Evolutionary conservation across 768 basidiomycete genomes (phyloP).

Genomic region (Tricholoma sp.): DNA sequence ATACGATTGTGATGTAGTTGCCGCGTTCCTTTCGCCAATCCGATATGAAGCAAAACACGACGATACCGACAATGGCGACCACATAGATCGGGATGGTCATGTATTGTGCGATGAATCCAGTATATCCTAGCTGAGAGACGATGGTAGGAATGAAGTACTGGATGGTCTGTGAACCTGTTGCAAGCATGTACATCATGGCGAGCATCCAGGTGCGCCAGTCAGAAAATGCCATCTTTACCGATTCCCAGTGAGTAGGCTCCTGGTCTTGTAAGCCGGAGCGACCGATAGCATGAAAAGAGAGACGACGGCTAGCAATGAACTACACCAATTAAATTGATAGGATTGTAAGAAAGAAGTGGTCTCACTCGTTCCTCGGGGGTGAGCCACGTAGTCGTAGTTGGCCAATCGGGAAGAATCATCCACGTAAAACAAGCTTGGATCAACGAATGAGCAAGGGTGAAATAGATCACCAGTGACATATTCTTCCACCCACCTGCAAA

Average conservation of each 20-base stretch:
- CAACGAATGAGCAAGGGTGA: no score
- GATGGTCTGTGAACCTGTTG: neutral
- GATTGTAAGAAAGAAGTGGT: no score
- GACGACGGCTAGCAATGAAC: no score
- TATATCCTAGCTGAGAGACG: neutral
- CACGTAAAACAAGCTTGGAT: constrained; percentile 1
- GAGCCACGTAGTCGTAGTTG: neutral
- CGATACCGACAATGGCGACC: neutral
- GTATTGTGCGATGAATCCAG: neutral
- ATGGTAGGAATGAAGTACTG: constrained; percentile 2
- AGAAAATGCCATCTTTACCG: neutral
- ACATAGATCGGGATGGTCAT: neutral
- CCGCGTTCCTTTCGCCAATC: neutral
- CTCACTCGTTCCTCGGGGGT: neutral
- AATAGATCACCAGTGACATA: no score
- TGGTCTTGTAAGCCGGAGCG: neutral
- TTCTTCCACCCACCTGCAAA: neutral
- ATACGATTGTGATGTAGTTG: neutral
- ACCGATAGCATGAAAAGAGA: no score
- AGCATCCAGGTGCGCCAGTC: constrained; percentile 1
- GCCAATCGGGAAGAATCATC: constrained; percentile 2
- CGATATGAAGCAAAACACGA: neutral
- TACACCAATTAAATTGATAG: no score
- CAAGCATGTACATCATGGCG: constrained; percentile 1
- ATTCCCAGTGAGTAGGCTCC: neutral